phyloP scores from a whole-genome alignment of 768 basidiomycete species.

The Auriculariales sp. region DNA sequence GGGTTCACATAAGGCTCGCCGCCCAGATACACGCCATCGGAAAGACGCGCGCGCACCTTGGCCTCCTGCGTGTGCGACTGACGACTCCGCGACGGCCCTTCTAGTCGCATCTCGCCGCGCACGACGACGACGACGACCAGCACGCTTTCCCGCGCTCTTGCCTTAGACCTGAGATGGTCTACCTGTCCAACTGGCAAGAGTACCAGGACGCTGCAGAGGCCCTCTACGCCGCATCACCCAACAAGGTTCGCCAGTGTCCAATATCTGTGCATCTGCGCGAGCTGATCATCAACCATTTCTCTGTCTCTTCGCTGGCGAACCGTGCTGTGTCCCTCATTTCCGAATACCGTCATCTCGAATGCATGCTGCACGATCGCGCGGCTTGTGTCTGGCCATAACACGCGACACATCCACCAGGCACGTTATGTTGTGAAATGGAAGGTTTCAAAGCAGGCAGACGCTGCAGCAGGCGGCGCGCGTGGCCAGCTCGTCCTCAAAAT shows the following conservation, averaged over 20 bases:
- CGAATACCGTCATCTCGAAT: too few relatives aligned
- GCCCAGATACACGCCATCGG: too few relatives aligned
- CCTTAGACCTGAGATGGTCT: too few relatives aligned
- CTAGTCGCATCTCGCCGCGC: neutral
- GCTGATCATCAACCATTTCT: too few relatives aligned
- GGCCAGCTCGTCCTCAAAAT: slow-evolving; percentile 87
- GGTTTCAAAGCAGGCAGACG: slow-evolving; percentile 51
- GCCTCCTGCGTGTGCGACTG: too few relatives aligned
- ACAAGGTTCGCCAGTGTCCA: slow-evolving; percentile 44
- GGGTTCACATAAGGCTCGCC: too few relatives aligned
- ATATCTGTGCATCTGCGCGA: too few relatives aligned
- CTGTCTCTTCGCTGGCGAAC: too few relatives aligned
- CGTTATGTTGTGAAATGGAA: slow-evolving; percentile 91
- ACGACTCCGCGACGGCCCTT: too few relatives aligned
- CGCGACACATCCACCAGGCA: slow-evolving; percentile 32
- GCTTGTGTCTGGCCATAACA: slow-evolving; percentile 1
- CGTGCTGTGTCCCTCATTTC: too few relatives aligned
- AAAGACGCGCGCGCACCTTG: too few relatives aligned
- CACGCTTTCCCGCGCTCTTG: too few relatives aligned
- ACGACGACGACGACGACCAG: slow-evolving; percentile 41
- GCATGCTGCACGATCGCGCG: neutral
- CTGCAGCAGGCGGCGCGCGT: slow-evolving; percentile 25
- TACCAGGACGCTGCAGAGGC: slow-evolving; percentile 82
- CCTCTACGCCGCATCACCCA: slow-evolving; percentile 68
- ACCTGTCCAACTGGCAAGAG: slow-evolving; percentile 82